Evolutionary conservation across 371 early-diverging fungal species (phyloP), one percentile per base, ranked within the genome.

Genomic region (Lichtheimia ornata): DNA sequence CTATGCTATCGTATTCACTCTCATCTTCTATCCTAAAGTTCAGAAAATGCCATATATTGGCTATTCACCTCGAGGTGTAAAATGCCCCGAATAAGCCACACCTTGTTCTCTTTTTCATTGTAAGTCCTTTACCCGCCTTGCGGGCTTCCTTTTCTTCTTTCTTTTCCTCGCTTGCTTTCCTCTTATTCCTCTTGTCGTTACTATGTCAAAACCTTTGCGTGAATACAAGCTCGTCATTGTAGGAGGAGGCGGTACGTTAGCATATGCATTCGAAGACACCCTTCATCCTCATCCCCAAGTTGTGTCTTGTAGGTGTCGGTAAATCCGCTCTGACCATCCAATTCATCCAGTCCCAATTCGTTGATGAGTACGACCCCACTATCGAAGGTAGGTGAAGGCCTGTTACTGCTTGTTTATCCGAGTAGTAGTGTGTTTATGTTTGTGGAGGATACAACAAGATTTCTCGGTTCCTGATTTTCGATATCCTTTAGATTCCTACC

Each of bases 281-380:
- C 25, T 52, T 27, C 25, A 30, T 53, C 30, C 13, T 53, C 24
- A 18, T 30, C 51, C 51, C 44, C 17, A n/a, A 11, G 4, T 47
- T 42, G 17, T 44, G 7, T 43, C 17, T 25, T 61, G 9, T 49
- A 87, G 87, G 85, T 72, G 91, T 90, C 58, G 90, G 87, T 53
- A 89, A 95, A 79, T 92, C 93, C 25, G 94, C 95, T 53, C 73
- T 96, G 20, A 94, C 95, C 14, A 93, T 94, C 50, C 93, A 93
- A 68, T 95, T 94, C 71, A 92, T 94, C 50, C 93, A 93, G 74
- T 88, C 89, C 11, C 90, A 91, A 57, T 96, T 95, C 68, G 91
- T 92, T 24, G 94, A 95, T 65, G 94, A 94, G 61, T 94, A 96
- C 68, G 97, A 95, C 71, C 96, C 96, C 35, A 96, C 96, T 5